These are phyloP conservation scores for Scutellaria baicalensis DNA, from an alignment of 257 asterid genomes.

Conservation along the genomic window DNA sequence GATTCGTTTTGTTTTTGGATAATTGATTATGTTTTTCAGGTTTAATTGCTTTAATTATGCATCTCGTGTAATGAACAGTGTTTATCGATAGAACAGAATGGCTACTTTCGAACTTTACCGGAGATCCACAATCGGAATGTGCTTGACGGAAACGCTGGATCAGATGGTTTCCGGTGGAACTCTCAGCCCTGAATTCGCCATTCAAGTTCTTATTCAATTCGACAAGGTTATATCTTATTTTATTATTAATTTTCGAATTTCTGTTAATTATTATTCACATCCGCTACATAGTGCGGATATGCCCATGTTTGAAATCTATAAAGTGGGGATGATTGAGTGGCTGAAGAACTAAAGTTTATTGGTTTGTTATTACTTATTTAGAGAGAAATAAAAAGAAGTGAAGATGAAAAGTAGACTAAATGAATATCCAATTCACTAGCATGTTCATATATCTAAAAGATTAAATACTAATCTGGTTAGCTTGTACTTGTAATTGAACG, in stretches of 20 bases:
- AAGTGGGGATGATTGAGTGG: neutral
- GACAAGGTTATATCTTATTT: conserved; percentile 55
- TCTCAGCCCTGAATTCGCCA: conserved; percentile 83
- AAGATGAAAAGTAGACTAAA: neutral
- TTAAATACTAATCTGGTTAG: neutral
- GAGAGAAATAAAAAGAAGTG: too few species aligned
- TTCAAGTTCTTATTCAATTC: conserved; percentile 91
- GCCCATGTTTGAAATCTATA: neutral
- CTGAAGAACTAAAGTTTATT: neutral
- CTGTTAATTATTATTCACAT: neutral
- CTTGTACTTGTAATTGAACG: neutral
- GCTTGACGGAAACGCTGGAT: conserved; percentile 83
- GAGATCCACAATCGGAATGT: conserved; percentile 90
- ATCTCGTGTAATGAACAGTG: conserved; percentile 5
- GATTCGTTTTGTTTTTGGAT: neutral
- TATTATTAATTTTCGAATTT: neutral
- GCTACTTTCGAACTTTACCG: conserved; percentile 90
- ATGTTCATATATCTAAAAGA: neutral
- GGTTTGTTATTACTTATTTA: too few species aligned
- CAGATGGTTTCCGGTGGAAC: conserved; percentile 70
- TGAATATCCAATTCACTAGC: neutral
- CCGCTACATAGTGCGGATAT: neutral
- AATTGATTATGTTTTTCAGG: neutral
- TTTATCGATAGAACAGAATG: conserved; percentile 25
- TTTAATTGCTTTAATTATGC: neutral